phyloP scores from a whole-genome alignment of 1,284 basidiomycete species.

The Malassezia sympodialis region DNA sequence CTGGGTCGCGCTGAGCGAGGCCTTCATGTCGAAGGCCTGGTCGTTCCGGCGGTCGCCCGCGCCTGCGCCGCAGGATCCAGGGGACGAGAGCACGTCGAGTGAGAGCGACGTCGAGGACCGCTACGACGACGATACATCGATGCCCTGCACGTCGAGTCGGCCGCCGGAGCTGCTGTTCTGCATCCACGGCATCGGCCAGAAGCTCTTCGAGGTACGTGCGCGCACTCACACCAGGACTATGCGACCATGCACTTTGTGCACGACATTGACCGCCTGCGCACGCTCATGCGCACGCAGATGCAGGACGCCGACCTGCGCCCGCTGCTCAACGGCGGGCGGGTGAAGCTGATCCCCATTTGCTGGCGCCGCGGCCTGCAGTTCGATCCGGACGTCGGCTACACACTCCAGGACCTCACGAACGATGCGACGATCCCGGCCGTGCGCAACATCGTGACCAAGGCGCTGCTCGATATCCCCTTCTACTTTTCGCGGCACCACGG shows the following conservation, averaged over 20 bases:
- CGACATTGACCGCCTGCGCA: slow-evolving; percentile 30
- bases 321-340: slow-evolving; percentile 43
- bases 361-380: slow-evolving; percentile 53
- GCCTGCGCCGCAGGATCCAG: neutral
- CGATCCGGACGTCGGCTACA: slow-evolving; percentile 50
- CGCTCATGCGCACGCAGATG: slow-evolving; percentile 26
- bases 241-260: slow-evolving; percentile 38
- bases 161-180: slow-evolving; percentile 19
- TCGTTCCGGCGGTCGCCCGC: neutral
- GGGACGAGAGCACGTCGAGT: neutral
- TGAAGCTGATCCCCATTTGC: slow-evolving; percentile 54
- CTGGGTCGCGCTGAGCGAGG: slow-evolving; percentile 14
- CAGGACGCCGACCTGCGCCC: slow-evolving; percentile 23
- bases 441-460: slow-evolving; percentile 35
- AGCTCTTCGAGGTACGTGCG: slow-evolving; percentile 29
- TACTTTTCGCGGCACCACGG: slow-evolving; percentile 51
- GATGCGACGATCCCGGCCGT: slow-evolving; percentile 32
- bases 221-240: slow-evolving; percentile 15
- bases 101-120: neutral
- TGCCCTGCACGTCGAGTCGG: slow-evolving; percentile 4
- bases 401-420: slow-evolving; percentile 47
- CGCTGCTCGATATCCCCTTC: slow-evolving; percentile 53
- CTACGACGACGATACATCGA: slow-evolving; percentile 3
- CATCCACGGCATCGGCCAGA: slow-evolving; percentile 43
- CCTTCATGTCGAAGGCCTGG: slow-evolving; percentile 10